Evolutionary conservation across 139 green algal species (phyloP), one percentile per base, ranked within the genome.

Genomic region (Chlorella vulgaris): DNA sequence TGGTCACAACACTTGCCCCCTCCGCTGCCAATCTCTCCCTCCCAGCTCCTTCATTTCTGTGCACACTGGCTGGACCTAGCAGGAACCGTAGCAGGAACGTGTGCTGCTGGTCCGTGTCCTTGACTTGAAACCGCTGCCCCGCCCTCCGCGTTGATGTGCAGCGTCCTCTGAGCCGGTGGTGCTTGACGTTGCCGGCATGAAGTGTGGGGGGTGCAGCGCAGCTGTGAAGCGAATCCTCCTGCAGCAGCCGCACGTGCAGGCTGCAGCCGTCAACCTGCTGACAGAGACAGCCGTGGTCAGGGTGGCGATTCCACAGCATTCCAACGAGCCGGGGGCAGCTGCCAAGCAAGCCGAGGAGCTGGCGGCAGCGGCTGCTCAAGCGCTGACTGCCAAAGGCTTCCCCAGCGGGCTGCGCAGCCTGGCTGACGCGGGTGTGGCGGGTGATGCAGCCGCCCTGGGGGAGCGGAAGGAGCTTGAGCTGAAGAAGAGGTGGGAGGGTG

Each of bases 321-420:
- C 36, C 39, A 47, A 43, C 4, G 39, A 81, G 62, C 29, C 31
- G 10, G 31, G 39, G 18, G 53, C 58, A 29, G 68, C 74, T 28
- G 47, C 70, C 15, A 55, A 65, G 55, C 24, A 77, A 36, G 38
- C 36, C 39, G 60, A 43, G 8, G 39, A 81, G 62, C 29, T 39
- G 10, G 31, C 51, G 18, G 53, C 58, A 29, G 68, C 74, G 33
- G 47, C 70, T 10, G 66, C 77, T 67, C 24, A 77, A 36, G 76
- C 88, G 62, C 83, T 97, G 10, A 92, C 84, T 5, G 66, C 77
- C 29, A 93, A 92, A 75, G 94, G 94, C 31, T 98, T 98, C 77
- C 88, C 92, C 8, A 68, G 90, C 29, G 87, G 83, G 38, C 62
- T 92, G 39, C 80, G 87, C 29, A 76, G 87, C 19, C 10, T 13